Percentiles rank a stretch among this genome's conserved stretches.
Evolutionary conservation across 805 yeast genomes (phyloP).

Genomic region (Saccharomycopsis malanga): DNA sequence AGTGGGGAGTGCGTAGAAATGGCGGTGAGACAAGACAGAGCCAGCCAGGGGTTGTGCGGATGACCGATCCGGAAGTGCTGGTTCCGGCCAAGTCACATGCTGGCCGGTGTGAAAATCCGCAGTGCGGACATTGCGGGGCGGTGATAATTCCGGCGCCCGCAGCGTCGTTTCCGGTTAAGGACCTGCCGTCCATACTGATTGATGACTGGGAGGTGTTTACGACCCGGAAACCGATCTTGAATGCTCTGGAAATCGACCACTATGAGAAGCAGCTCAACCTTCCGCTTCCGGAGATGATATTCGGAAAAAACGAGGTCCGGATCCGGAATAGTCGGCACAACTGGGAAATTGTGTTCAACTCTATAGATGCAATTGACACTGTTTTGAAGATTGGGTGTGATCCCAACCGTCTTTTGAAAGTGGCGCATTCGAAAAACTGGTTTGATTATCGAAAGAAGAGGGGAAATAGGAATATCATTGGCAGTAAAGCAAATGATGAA

Average conservation of each 20-base stretch:
- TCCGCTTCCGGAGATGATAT: constrained; percentile 96
- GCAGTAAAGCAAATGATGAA: constrained; percentile 23
- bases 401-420: constrained; percentile 50
- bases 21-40: too few relatives aligned
- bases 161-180: constrained; percentile 54
- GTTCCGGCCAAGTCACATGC: constrained; percentile 40
- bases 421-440: constrained; percentile 88
- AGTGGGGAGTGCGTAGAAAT: too few relatives aligned
- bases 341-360: constrained; percentile 57
- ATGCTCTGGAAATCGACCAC: constrained; percentile 62
- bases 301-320: constrained; percentile 70
- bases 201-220: constrained; percentile 74
- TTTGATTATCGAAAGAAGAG: constrained; percentile 34
- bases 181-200: constrained; percentile 62
- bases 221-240: constrained; percentile 67
- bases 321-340: constrained; percentile 36
- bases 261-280: constrained; percentile 59
- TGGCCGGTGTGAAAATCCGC: constrained; percentile 33
- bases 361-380: constrained; percentile 63
- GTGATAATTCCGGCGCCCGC: constrained; percentile 75
- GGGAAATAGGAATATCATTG: constrained; percentile 23
- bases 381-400: constrained; percentile 37
- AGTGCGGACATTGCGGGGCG: constrained; percentile 58
- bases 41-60: too few relatives aligned
- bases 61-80: too few relatives aligned